Evolutionary conservation across 306 rosid genomes (phyloP), one percentile per base, ranked within the genome.

Genomic region (Prunus salicina): DNA sequence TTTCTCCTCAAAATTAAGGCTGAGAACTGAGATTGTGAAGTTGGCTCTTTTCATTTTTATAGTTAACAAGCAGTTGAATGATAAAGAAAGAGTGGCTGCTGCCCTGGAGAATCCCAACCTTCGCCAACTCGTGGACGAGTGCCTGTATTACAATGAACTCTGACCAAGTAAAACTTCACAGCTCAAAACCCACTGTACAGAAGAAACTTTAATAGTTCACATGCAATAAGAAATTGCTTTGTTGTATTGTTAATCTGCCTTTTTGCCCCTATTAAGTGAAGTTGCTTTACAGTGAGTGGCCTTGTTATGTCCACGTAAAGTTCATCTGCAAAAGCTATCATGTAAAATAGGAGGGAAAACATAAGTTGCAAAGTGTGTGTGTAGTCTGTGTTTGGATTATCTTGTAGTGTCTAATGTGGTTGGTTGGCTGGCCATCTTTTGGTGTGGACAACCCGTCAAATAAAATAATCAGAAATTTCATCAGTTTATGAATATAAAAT

Each of bases 91-190:
- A 86, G 88, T 94, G 13, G 97, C 97, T 56, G 98, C 98, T 15
- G 98, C 97, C 34, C 51, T 94, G 87, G 97, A 94, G 89, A 92
- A 94, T 88, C 97, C 97, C 69, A 94, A 94, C 87, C 90, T 94
- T 80, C 89, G 96, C 82, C 95, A 94, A 83, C 98, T 94, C 71
- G 98, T 94, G 69, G 97, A 92, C 16, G 98, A 90, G 89, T 94
- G 98, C 75, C 95, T 94, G 64, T 78, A 75, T 79, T 94, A 97
- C 51, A 90, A 79, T 79, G 97, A 94, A 80, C 92, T 94, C 62
- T 94, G 89, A 94, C 24, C 86, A 81, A 63, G 71, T 61, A 19
- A 25, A 38, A 67, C 22, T 55, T 64, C 57, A 41, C 68, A 55
- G 72, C 79, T 52, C 45, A 32, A 46, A 67, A 82, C 76, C 82